Base-by-base conservation (phyloP, 2,329 filamentous ascomycete genomes). In the Botrytis hyacinthi region DNA sequence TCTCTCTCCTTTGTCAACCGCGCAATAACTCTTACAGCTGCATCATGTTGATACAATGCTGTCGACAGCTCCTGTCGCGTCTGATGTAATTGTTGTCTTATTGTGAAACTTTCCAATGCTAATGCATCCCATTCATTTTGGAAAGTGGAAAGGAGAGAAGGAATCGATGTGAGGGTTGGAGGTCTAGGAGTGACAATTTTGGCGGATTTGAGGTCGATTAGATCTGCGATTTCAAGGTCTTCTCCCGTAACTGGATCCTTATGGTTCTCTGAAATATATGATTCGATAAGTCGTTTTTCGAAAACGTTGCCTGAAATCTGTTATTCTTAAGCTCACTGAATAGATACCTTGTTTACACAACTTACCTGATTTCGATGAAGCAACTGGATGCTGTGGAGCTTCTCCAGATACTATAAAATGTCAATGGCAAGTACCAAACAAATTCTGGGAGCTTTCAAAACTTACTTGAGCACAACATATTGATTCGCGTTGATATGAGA, bases 61-160 rank as follows among this genome's bases (percentile, higher is more conserved):
- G 94, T 96, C 73, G 94, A 94, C 73, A 99, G 89, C 85, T 99
- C 96, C 84, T 98, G 95, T 77, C 95, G 88, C 60, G 95, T 97
- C 81, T 97, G 93, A 70, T 92, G 88, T 75, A 99, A 86, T 81
- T 97, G 94, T 82, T 98, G 93, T 84, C 93, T 92, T 74, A 98
- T 85, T 78, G 93, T 96, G 82, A 94, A 98, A 69, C 94, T 93
- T 84, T 99, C 96, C 51, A 98, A 86, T 20, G 95, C 93, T 62
- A 98, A 85, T 14, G 95, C 92, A 82, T 99, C 96, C 96, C 96
- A 99, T 86, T 99, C 96, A 82, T 97, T 97, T 83, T 99, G 96
- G 83, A 99, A 98, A 57, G 95, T 92, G 68, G 93, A 92, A 73
- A 99, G 92, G 73, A 99, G 89, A 29, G 96, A 94, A 35, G 96